phyloP scores from a whole-genome alignment of 192 early-diverging fungal species.

The Gamsiella multidivaricata region DNA sequence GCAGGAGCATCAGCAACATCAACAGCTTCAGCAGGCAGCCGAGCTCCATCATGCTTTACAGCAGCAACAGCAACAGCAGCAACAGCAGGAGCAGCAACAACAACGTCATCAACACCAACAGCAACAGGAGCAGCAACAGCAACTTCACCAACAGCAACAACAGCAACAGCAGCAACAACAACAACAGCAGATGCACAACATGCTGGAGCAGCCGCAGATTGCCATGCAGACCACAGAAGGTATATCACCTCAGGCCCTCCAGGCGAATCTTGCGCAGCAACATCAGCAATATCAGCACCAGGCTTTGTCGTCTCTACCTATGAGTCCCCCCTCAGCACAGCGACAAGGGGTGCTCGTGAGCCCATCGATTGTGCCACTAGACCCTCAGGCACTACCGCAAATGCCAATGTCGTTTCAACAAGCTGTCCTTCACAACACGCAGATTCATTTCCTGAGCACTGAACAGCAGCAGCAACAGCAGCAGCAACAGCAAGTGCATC shows the following conservation, averaged over 20 bases:
- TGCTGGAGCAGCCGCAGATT: slow-evolving; percentile 16
- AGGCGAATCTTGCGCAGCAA: slow-evolving; percentile 10
- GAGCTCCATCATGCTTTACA: slow-evolving; percentile 15
- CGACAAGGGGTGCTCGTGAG: slow-evolving; percentile 21
- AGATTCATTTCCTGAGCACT: slow-evolving; percentile 10
- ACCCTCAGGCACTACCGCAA: slow-evolving; percentile 16
- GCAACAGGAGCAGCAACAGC: slow-evolving; percentile 15
- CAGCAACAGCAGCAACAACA: slow-evolving; percentile 17
- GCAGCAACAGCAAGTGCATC: slow-evolving; percentile 20
- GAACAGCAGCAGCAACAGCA: slow-evolving; percentile 30
- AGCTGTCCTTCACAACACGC: slow-evolving; percentile 7
- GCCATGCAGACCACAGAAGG: slow-evolving; percentile 11
- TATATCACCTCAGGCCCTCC: slow-evolving; percentile 32
- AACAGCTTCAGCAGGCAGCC: slow-evolving; percentile 15
- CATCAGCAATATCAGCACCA: slow-evolving; percentile 19
- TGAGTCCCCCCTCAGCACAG: slow-evolving; percentile 6
- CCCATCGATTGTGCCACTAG: slow-evolving; percentile 6
- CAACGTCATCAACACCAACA: slow-evolving; percentile 24
- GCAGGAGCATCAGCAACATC: no score
- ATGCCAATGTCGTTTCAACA: slow-evolving; percentile 32
- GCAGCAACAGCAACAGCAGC: slow-evolving; percentile 26
- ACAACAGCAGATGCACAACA: slow-evolving; percentile 28
- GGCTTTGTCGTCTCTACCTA: slow-evolving; percentile 9
- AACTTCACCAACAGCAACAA: slow-evolving; percentile 23
- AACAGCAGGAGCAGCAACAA: slow-evolving; percentile 21